phyloP scores from a whole-genome alignment of 1,284 basidiomycete species.

The Cryptococcus hybrid region DNA sequence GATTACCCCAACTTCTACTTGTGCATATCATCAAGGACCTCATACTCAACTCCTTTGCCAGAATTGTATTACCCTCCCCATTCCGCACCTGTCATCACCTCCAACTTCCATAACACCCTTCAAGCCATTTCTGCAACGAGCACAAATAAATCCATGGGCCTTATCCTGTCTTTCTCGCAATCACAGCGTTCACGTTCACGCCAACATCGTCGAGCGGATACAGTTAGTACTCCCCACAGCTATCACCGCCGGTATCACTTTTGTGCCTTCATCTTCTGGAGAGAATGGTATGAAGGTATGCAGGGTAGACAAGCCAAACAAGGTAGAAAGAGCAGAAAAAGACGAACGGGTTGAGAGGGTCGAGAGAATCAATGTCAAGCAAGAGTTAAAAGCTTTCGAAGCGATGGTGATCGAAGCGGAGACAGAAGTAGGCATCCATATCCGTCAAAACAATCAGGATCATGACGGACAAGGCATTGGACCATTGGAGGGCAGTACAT shows the following conservation, averaged over 20 bases:
- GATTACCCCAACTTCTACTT: no score
- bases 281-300: not conserved
- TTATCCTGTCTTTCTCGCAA: not conserved
- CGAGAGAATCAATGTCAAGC: not conserved
- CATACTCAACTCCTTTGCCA: not conserved
- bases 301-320: not conserved
- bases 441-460: no score
- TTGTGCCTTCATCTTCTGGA: not conserved
- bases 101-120: not conserved
- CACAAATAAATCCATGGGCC: no score
- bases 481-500: no score
- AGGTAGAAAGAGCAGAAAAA: not conserved
- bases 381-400: not conserved
- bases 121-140: no score
- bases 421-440: not conserved
- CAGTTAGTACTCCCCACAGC: not conserved
- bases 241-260: no score
- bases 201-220: not conserved
- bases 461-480: no score
- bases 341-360: not conserved
- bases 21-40: not conserved
- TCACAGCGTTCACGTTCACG: not conserved
- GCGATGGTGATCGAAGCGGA: not conserved
- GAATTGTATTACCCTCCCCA: conserved; percentile 11
- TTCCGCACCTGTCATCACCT: conserved; percentile 10